Base-by-base conservation (phyloP, 805 yeast genomes). In the Blastobotrys peoriensis region DNA sequence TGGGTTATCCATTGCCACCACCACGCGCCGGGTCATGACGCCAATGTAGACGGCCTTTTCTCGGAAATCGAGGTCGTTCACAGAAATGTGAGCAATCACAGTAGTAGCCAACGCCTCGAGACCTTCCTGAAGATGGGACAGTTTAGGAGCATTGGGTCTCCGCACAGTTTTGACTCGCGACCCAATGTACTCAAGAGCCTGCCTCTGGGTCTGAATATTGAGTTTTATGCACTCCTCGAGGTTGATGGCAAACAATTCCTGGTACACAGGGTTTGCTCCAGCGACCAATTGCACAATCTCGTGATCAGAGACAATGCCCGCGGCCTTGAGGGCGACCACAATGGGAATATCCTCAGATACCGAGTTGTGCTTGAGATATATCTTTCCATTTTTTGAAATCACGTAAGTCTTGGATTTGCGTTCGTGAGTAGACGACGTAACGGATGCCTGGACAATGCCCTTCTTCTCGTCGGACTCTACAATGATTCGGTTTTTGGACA, bases 401-500 rank as follows among this genome's bases (percentile, higher is more conserved):
- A 93, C 96, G 60, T 93, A 93, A 0, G 98, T 93, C 62, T 93
- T 93, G 20, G 98, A 91, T 63, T 91, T 94, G 66, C 98, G 79
- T 67, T 93, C 99, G 65, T 93, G 98, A 1, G 99, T 91, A 2
- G 97, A 88, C 3, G 97, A 87, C 0, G 98, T 93, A 15, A 93
- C 99, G 0, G 96, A 86, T 1, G 98, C 97, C 66, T 93, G 98
- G 17, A 89, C 96, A 18, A 93, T 81, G 3, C 81, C 83, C 64
- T 94, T 93, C 66, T 88, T 86, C 52, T 86, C 95, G 62, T 93
- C 99, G 1, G 96, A 93, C 65, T 93, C 99, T 10, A 93, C 98
- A 59, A 93, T 88, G 60, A 93, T 93, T 75, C 98, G 86, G 67
- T 93, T 93, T 68, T 93, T 93, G 41, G 95, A 83, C 62, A 93